Evolutionary conservation across 495 filamentous ascomycete genomes (phyloP), one percentile per base, ranked within the genome.

Genomic region (Lasiosphaeria ovina): DNA sequence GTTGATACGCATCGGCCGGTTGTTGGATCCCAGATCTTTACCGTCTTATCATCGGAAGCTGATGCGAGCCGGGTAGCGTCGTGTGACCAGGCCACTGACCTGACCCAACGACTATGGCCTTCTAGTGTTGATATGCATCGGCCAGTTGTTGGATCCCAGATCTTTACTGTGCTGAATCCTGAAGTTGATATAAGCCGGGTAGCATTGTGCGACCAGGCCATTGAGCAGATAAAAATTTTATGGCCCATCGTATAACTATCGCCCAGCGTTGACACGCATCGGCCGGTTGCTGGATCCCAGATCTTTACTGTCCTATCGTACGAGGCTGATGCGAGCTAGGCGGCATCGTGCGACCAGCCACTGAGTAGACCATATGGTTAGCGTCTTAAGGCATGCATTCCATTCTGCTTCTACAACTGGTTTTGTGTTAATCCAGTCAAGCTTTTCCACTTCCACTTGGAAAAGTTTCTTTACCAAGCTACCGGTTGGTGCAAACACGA

Each of bases 341-440:
- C n/a, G n/a, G n/a, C n/a, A n/a, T n/a, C n/a, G 8, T 56, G n/a
- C n/a, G n/a, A n/a, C n/a, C n/a, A n/a, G n/a, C n/a, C n/a, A n/a
- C n/a, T n/a, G n/a, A n/a, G n/a, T n/a, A n/a, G n/a, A n/a, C n/a
- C n/a, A n/a, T n/a, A n/a, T n/a, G n/a, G n/a, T 16, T 34, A 47
- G 2, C n/a, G 54, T 56, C 51, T 53, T 14, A 1, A 54, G 51
- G 36, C 38, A 55, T 36, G 35, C 51, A 60, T 55, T 55, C 58
- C 54, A 55, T 36, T 55, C 54, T 33, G 32, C 54, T 36, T 36
- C 54, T 55, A 44, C 16, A 55, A 49, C 57, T 53, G 57, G 57
- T 32, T 40, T 44, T n/a, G 14, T 59, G 34, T 24, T 40, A 31
- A 59, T 42, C 57, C 48, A 59, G 44, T 40, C n/a, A 9, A 5